A percentile compares a stretch with the other conserved stretches of the same genome.
These are phyloP conservation scores for Sporothrix protearum DNA, from an alignment of 2,329 filamentous ascomycete species.

Conservation along the genomic window DNA sequence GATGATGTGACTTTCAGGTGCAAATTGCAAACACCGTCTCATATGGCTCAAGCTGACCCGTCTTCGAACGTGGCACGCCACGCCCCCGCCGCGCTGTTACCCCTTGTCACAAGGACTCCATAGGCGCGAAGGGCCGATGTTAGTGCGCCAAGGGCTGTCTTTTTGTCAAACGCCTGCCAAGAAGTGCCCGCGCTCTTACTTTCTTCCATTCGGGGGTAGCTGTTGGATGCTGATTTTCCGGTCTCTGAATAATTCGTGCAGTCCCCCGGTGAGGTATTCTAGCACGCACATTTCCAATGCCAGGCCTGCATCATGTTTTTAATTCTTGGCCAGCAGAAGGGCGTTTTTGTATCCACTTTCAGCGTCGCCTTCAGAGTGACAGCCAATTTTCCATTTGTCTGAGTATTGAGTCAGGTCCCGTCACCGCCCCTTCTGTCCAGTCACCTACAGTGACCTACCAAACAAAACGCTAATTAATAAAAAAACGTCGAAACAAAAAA, in stretches of 20 bases:
- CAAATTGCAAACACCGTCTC: neutral
- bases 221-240: slow-evolving; percentile 4
- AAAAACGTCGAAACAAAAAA: too few relatives aligned
- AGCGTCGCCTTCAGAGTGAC: neutral
- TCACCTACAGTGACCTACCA: too few relatives aligned
- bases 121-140: neutral
- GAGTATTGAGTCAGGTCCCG: neutral
- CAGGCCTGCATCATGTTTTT: neutral
- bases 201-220: neutral
- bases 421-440: neutral
- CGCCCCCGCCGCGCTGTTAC: neutral
- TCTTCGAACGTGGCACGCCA: neutral
- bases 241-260: neutral
- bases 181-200: slow-evolving; percentile 5
- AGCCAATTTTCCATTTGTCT: neutral
- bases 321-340: neutral
- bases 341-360: neutral
- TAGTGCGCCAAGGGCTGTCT: neutral
- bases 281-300: neutral
- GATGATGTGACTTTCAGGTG: neutral
- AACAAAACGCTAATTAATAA: too few relatives aligned
- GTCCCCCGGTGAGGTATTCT: neutral
- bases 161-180: neutral
- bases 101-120: neutral
- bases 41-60: neutral